phyloP scores from a whole-genome alignment of 176 grass and related monocot species.

The Eleusine indica region DNA sequence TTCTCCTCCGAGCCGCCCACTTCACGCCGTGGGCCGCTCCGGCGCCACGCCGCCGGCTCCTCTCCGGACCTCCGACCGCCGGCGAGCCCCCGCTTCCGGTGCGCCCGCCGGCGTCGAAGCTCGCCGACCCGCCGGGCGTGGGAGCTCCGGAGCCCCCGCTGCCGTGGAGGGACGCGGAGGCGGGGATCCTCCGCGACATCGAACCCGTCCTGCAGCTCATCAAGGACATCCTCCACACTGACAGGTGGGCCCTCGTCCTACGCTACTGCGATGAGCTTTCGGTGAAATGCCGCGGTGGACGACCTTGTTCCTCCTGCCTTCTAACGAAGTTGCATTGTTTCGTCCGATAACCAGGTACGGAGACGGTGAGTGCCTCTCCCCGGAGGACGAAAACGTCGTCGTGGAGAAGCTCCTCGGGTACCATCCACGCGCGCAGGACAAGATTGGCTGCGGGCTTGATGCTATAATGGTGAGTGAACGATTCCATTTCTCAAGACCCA shows the following conservation, averaged over 20 bases:
- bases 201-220: constrained; percentile 54
- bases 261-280: neutral
- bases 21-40: constrained; percentile 13
- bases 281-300: neutral
- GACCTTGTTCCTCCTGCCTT: neutral
- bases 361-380: constrained; percentile 68
- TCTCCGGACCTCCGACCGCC: constrained; percentile 28
- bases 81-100: constrained; percentile 28
- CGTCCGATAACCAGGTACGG: constrained; percentile 57
- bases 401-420: constrained; percentile 76
- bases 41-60: constrained; percentile 25
- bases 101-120: constrained; percentile 35
- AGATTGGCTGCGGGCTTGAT: constrained; percentile 86
- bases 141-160: constrained; percentile 22
- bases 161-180: constrained; percentile 58
- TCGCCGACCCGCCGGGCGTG: constrained; percentile 16
- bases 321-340: constrained; percentile 12
- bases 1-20: constrained; percentile 20
- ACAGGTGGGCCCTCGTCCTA: constrained; percentile 45
- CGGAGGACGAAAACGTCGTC: constrained; percentile 62
- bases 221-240: constrained; percentile 88
- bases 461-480: constrained; percentile 76
- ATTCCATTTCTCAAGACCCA: neutral
- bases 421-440: constrained; percentile 76
- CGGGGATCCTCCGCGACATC: constrained; percentile 68